Conservation (phyloP, 768 basidiomycete species). For the Pulveroboletus frians region DNA sequence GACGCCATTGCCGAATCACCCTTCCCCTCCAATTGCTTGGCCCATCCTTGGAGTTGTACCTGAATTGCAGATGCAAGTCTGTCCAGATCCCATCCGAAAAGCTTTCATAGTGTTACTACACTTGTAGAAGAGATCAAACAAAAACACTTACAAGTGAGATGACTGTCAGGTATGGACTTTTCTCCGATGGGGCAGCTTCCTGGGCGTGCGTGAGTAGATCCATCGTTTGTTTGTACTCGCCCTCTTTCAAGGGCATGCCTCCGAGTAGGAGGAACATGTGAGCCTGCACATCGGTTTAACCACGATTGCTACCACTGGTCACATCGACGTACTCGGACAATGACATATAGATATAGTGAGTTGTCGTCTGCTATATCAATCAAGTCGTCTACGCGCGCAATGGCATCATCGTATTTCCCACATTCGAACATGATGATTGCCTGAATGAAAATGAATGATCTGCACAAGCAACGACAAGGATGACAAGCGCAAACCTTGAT, state of each 20-base stretch:
- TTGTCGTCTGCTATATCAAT: background rate
- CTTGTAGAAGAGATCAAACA: too few species aligned
- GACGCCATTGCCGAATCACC: constrained; percentile 1
- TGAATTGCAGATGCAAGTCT: background rate
- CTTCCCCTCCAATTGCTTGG: background rate
- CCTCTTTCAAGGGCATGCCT: background rate
- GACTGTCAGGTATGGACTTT: too few species aligned
- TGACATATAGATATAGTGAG: background rate
- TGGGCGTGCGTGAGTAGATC: background rate
- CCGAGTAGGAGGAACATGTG: background rate
- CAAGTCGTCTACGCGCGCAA: background rate
- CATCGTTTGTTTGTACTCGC: background rate
- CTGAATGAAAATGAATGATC: too few species aligned
- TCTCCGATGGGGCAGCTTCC: too few species aligned
- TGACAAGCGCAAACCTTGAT: too few species aligned
- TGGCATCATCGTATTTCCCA: background rate
- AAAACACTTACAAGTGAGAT: too few species aligned
- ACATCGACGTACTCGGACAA: background rate
- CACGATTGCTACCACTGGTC: background rate
- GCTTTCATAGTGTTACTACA: too few species aligned
- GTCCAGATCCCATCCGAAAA: constrained; percentile 16
- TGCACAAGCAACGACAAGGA: too few species aligned
- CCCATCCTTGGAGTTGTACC: background rate
- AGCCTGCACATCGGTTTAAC: background rate
- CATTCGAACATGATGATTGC: too few species aligned